phyloP scores from a whole-genome alignment of 352 stramenopile genomes.

The Pythium sukuiense region DNA sequence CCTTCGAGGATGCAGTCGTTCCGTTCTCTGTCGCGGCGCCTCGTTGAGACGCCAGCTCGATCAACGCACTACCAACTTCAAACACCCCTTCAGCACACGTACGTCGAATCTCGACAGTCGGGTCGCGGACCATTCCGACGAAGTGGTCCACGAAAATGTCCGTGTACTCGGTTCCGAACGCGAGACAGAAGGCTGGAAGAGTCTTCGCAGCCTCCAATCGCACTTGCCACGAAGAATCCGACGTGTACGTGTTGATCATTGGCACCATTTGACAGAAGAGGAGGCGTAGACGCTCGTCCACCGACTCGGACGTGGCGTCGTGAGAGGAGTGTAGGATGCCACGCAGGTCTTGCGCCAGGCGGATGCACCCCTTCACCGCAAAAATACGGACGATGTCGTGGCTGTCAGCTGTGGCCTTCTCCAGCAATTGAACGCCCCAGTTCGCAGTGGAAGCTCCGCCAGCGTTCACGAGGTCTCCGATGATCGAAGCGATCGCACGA shows the following conservation, averaged over 20 bases:
- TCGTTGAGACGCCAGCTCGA: constrained; percentile 47
- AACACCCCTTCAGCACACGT: constrained; percentile 71
- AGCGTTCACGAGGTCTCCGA: constrained; percentile 65
- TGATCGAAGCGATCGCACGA: constrained; percentile 81
- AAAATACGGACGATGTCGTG: constrained; percentile 89
- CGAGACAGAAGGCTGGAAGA: constrained; percentile 71
- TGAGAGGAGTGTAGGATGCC: constrained; percentile 34
- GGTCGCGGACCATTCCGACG: constrained; percentile 77
- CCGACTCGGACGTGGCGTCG: constrained; percentile 26
- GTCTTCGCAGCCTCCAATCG: constrained; percentile 74
- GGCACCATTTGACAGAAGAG: constrained; percentile 82
- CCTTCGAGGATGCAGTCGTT: neutral
- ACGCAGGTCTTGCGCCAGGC: constrained; percentile 59
- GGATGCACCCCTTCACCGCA: constrained; percentile 81
- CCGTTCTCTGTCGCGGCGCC: constrained; percentile 3
- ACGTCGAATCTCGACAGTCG: constrained; percentile 83
- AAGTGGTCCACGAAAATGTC: constrained; percentile 90
- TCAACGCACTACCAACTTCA: constrained; percentile 58
- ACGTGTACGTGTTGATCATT: constrained; percentile 88
- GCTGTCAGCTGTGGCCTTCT: constrained; percentile 80
- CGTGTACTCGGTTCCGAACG: constrained; percentile 77
- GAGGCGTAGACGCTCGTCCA: constrained; percentile 51
- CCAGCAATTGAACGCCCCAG: constrained; percentile 78
- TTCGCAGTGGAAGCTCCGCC: constrained; percentile 48
- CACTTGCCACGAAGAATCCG: constrained; percentile 87